These are phyloP conservation scores for Stereocaulon alpinum DNA, from an alignment of 495 filamentous ascomycete species.

Conservation along the genomic window DNA sequence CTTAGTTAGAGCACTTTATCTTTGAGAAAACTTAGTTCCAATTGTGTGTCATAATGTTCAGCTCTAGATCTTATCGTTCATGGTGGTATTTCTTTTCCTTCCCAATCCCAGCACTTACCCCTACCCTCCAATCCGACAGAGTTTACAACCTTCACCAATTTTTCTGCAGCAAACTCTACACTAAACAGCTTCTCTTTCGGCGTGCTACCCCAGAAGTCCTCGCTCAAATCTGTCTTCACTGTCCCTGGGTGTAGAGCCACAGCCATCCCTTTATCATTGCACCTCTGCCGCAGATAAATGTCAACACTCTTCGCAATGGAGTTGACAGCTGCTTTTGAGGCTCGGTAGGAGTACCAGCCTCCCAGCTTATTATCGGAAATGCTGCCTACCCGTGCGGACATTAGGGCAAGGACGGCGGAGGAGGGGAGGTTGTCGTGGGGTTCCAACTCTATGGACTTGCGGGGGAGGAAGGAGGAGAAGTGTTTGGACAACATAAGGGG, in stretches of 20 bases:
- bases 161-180: constrained; percentile 49
- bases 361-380: constrained; percentile 59
- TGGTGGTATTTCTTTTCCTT: constrained; percentile 57
- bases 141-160: constrained; percentile 45
- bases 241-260: constrained; percentile 76
- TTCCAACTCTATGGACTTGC: constrained; percentile 28
- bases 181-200: constrained; percentile 51
- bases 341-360: constrained; percentile 69
- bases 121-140: constrained; percentile 40
- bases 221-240: constrained; percentile 64
- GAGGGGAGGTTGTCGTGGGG: constrained; percentile 20
- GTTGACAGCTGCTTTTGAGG: constrained; percentile 63
- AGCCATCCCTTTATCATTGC: constrained; percentile 49
- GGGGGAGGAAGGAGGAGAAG: constrained; percentile 55
- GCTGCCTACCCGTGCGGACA: constrained; percentile 69
- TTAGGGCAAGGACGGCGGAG: constrained; percentile 54
- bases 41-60: too few species aligned
- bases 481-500: constrained; percentile 68
- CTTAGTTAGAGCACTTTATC: too few species aligned
- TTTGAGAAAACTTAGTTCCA: too few species aligned
- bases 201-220: constrained; percentile 56
- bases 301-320: constrained; percentile 63
- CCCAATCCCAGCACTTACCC: constrained; percentile 70
- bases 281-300: constrained; percentile 44
- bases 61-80: constrained; percentile 24